These are phyloP conservation scores for Phytophthora litchii DNA, from an alignment of 352 stramenopile species.

Conservation along the genomic window DNA sequence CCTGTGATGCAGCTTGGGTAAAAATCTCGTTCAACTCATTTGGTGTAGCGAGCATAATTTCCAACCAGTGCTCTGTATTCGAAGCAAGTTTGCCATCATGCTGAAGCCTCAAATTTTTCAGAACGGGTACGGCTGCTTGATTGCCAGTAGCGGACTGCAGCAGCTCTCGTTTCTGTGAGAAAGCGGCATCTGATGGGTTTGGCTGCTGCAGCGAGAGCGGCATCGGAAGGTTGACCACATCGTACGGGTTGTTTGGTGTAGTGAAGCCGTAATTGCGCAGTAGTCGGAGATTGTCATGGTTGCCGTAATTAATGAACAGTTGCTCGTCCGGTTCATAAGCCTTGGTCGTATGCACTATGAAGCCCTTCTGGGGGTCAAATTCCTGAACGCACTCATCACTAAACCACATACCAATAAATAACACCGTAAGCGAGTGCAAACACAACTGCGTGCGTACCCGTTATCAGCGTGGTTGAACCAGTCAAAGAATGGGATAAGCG, in stretches of 20 bases:
- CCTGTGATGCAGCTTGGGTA: constrained; percentile 28
- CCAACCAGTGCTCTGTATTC: constrained; percentile 59
- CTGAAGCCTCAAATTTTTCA: constrained; percentile 44
- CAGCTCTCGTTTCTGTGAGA: constrained; percentile 45
- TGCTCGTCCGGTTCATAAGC: constrained; percentile 67
- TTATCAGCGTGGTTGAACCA: constrained; percentile 83
- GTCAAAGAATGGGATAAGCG: constrained; percentile 87
- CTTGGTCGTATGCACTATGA: constrained; percentile 67
- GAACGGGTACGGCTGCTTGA: constrained; percentile 11
- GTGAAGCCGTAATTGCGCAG: constrained; percentile 87
- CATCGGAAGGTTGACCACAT: constrained; percentile 49
- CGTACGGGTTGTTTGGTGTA: constrained; percentile 44
- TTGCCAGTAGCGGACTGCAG: constrained; percentile 32
- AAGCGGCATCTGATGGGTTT: constrained; percentile 33
- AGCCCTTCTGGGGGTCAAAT: constrained; percentile 62
- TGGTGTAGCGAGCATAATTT: constrained; percentile 50
- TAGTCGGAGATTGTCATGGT: constrained; percentile 66
- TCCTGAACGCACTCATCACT: constrained; percentile 73
- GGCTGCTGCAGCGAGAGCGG: constrained; percentile 44
- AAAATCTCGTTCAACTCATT: constrained; percentile 54
- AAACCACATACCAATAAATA: constrained; percentile 1
- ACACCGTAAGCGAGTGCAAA: background rate
- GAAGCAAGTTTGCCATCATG: constrained; percentile 37
- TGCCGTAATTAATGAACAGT: constrained; percentile 84
- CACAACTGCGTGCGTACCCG: constrained; percentile 36